Base-by-base conservation (phyloP, 1,284 basidiomycete species). In the Apiotrichum domesticum region DNA sequence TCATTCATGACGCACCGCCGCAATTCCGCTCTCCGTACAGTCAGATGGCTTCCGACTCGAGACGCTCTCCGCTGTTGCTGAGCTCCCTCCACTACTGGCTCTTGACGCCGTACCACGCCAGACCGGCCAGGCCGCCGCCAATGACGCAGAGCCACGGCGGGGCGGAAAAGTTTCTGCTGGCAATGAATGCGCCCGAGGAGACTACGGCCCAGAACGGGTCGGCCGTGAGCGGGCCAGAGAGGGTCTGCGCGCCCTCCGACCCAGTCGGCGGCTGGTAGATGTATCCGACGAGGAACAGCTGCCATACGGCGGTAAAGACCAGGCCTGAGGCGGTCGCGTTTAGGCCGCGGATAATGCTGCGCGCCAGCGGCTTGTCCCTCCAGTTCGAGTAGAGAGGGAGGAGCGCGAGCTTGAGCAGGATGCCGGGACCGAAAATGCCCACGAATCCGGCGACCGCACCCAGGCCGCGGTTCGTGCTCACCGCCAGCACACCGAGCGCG, bases 251-350 rank as follows among this genome's bases (percentile, higher is more conserved):
- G 51, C 34, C 48, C 41, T 53, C 49, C 33, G 55, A 29, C 58
- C 73, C 46, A 50, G 55, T 59, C 76, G 75, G 72, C 74, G 65
- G 57, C 41, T 62, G 52, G 49, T 71, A 70, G 41, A 71, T 68
- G 56, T 70, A 71, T 13, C 68, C 65, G 51, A 70, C 76, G n/a
- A 71, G 60, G 59, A 71, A 83, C 35, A 83, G 73, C 52, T 80
- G 77, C 70, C 80, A 82, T 1, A 83, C 80, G 4, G 82, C 81
- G 0, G 80, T 82, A 57, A 77, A 83, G 13, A 84, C 79, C 37
- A 84, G 73, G 0, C 82, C 83, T 9, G 81, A 77, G 0, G 83
- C 83, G 4, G 80, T 76, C 4, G 82, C 81, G 61, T 83, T 83
- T 5, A 84, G 72, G 3, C 82, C 83, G 50, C 82, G 72, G 40